These are phyloP conservation scores for Chrysopogon serrulatus DNA, from an alignment of 176 grass and related monocot species.

Conservation along the genomic window DNA sequence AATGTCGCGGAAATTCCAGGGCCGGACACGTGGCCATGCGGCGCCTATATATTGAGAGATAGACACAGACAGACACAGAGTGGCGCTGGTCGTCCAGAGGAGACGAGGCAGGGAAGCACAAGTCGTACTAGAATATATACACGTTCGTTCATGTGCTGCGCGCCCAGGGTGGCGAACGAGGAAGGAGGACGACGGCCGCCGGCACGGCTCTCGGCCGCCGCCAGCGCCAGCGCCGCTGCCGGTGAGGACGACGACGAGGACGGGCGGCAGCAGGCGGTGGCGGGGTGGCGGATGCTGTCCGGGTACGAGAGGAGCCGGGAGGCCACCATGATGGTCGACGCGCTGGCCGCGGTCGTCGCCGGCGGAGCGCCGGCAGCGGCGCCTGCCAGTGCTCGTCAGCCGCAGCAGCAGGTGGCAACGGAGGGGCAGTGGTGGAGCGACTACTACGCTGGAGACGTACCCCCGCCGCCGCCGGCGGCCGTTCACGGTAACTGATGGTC, in stretches of 20 bases:
- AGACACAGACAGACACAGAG: no score
- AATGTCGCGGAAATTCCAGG: no score
- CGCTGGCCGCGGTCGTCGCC: constrained; percentile 45
- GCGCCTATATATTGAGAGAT: no score
- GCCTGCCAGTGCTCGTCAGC: neutral
- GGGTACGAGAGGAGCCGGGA: constrained; percentile 27
- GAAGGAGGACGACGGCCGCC: neutral
- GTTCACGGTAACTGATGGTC: no score
- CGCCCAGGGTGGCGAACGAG: constrained; percentile 37
- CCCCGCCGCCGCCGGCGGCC: no score
- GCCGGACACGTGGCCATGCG: no score
- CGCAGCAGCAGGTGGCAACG: neutral
- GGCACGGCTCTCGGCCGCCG: neutral
- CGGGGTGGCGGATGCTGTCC: constrained; percentile 20
- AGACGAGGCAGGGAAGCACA: no score
- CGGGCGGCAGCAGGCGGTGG: neutral
- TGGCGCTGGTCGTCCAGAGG: no score
- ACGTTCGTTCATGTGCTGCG: neutral
- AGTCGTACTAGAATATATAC: no score
- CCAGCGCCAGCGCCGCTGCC: neutral
- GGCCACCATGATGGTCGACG: constrained; percentile 50
- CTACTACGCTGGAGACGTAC: no score
- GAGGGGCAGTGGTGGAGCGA: neutral
- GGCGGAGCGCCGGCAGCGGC: neutral
- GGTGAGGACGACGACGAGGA: neutral